Base-by-base conservation (phyloP, 140 eudicot genomes). In the Anethum foeniculum region DNA sequence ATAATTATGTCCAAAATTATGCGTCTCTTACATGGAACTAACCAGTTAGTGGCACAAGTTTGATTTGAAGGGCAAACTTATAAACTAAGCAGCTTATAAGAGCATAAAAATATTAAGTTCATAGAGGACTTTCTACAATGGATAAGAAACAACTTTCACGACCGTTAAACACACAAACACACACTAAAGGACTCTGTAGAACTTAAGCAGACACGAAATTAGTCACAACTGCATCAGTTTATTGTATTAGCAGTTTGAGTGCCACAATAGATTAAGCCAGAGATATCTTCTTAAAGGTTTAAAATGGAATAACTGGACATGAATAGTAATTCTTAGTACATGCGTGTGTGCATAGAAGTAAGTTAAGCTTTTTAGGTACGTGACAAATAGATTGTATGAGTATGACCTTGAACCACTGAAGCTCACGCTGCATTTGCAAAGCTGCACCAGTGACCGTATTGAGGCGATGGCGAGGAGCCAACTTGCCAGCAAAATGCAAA, bases 381-480 rank as follows among this genome's bases (percentile, higher is more conserved):
- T 39, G 43, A 39, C 43, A 39, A 39, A 39, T 39, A 39, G 43
- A 39, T 39, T 39, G 43, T 39, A 39, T 39, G 62, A 52, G 62
- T 5, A 52, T 18, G 64, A 86, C 89, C 88, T 80, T 76, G 52
- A 88, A 88, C 91, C 91, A 86, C 9, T 84, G 69, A 38, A 88
- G 71, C 75, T 88, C 89, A 0, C 77, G 86, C 11, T 86, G 92
- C 92, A 88, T 88, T 58, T 88, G 86, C 56, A 88, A 64, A 28
- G 88, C 88, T 43, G 83, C 90, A 1, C 88, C 90, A 6, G 92
- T 84, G 32, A 88, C 85, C 19, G 71, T 82, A 48, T 82, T 82
- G 64, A 80, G 82, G 52, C 86, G 85, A 47, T 80, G 64, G 15
- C 23, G 34, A n/a, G 85, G 85, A 8, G 87, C 86, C 10, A 82